A percentile compares a stretch with the other conserved stretches of the same genome.
Conservation (phyloP, 179 eudicot genomes). For the Spinacia oleracea region DNA sequence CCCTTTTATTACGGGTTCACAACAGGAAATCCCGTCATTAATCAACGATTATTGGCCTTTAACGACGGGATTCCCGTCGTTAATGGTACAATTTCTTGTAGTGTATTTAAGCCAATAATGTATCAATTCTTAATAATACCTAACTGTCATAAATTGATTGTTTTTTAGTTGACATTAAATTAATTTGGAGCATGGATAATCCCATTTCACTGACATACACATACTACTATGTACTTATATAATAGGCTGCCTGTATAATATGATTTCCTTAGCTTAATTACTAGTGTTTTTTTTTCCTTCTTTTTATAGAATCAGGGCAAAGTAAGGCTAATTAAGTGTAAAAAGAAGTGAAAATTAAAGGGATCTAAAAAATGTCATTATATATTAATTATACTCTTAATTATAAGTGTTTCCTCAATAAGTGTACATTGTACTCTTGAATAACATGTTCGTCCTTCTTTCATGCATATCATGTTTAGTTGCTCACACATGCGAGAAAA, state of each 20-base stretch:
- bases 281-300: neutral
- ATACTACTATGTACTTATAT: no score
- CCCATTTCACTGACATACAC: neutral
- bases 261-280: no score
- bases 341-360: neutral
- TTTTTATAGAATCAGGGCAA: neutral
- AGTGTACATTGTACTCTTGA: neutral
- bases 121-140: no score
- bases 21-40: no score
- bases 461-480: neutral
- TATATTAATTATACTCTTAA: neutral
- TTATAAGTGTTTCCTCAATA: neutral
- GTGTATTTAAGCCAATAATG: no score
- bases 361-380: neutral
- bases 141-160: no score
- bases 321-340: neutral
- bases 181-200: neutral
- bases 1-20: no score
- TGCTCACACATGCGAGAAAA: constrained; percentile 3
- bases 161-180: no score
- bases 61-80: no score
- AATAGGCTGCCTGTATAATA: no score
- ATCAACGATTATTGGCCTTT: no score
- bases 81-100: no score
- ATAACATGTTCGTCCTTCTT: neutral